Percentiles rank a stretch among this genome's conserved stretches.
phyloP scores from a whole-genome alignment of 257 asterid genomes.

The Plantago ovata region DNA sequence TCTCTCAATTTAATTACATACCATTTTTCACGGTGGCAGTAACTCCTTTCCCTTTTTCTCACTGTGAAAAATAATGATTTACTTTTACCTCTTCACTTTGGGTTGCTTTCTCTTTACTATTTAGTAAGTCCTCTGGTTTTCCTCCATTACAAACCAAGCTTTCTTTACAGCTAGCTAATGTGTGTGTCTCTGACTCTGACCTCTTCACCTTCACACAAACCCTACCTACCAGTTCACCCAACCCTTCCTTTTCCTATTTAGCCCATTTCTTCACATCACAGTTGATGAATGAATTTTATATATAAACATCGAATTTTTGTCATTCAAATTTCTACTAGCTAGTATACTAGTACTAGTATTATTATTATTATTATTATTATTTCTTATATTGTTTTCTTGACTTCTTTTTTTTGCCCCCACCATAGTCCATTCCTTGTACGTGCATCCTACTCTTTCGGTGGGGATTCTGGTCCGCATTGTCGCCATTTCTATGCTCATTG shows the following conservation, averaged over 20 bases:
- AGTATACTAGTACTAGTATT: too few species aligned
- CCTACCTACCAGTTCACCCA: conserved; percentile 53
- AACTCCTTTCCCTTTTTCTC: too few species aligned
- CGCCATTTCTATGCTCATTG: too few species aligned
- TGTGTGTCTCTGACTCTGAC: conserved; percentile 7
- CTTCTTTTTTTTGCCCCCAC: conserved; percentile 61
- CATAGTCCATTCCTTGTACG: conserved; percentile 40
- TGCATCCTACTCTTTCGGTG: conserved; percentile 47
- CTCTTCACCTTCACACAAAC: conserved; percentile 40
- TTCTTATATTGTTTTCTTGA: conserved; percentile 31
- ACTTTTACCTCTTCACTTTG: neutral
- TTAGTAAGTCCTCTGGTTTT: conserved; percentile 29
- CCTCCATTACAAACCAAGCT: conserved; percentile 86
- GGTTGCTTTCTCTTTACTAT: conserved; percentile 43
- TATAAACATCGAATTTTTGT: conserved; percentile 53
- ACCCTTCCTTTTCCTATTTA: conserved; percentile 26
- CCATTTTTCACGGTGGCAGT: too few species aligned
- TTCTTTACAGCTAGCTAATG: conserved; percentile 43
- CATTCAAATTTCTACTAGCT: too few species aligned
- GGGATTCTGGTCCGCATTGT: neutral
- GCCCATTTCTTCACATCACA: too few species aligned
- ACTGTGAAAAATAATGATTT: too few species aligned
- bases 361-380: too few species aligned
- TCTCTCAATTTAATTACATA: too few species aligned
- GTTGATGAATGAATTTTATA: conserved; percentile 9